Conservation (phyloP, 208 protist genomes). For the Leptomonas seymouri region DNA sequence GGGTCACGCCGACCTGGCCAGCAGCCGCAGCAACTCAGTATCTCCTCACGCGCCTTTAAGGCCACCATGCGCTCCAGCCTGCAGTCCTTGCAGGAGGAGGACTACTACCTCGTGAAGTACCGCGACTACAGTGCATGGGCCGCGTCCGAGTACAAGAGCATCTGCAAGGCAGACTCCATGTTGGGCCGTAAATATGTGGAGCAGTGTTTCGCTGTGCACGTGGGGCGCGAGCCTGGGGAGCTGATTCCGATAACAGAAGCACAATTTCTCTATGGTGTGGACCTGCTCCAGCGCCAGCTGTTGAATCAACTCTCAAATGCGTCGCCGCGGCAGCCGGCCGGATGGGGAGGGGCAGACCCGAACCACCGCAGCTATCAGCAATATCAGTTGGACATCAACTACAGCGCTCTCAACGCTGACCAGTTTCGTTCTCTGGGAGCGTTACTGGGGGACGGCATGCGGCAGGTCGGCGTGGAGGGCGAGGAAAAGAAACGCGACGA, state of each 20-base stretch:
- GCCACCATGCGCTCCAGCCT: constrained; percentile 57
- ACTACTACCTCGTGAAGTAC: constrained; percentile 86
- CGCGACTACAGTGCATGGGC: constrained; percentile 85
- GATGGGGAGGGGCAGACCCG: constrained; percentile 19
- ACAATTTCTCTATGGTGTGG: constrained; percentile 78
- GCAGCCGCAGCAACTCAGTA: constrained; percentile 29
- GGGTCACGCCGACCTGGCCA: not conserved
- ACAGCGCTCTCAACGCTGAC: constrained; percentile 72
- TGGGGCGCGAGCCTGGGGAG: constrained; percentile 75
- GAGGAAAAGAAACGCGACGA: constrained; percentile 46
- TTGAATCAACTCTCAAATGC: constrained; percentile 47
- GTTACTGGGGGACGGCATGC: constrained; percentile 73
- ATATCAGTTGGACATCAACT: constrained; percentile 69
- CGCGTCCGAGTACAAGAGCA: constrained; percentile 45
- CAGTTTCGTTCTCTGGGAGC: constrained; percentile 82
- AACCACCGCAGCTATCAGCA: constrained; percentile 49
- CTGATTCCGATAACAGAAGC: constrained; percentile 79
- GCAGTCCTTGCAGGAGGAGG: constrained; percentile 73
- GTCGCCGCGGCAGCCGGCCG: constrained; percentile 26
- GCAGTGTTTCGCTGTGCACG: constrained; percentile 85
- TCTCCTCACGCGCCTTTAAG: constrained; percentile 59
- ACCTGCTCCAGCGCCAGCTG: constrained; percentile 75
- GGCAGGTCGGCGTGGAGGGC: constrained; percentile 58
- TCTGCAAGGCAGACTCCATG: constrained; percentile 64
- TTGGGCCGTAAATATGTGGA: constrained; percentile 79